Base-by-base conservation (phyloP, 2,329 filamentous ascomycete species). In the Paradendryphiella salina region DNA sequence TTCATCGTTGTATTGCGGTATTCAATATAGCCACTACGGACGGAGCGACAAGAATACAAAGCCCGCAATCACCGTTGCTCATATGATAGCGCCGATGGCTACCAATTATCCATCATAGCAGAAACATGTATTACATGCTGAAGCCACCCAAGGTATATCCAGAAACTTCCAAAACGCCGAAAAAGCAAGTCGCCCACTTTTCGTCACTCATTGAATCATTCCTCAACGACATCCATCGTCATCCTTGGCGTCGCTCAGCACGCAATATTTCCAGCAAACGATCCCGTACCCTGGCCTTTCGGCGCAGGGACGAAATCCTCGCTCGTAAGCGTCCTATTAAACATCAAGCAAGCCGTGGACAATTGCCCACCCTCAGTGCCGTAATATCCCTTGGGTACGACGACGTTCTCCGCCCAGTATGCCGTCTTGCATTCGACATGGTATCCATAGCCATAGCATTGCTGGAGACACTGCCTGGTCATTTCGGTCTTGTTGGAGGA, bases 371-470 rank as follows among this genome's bases (percentile, higher is more conserved):
- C 69, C 5, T 57, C 31, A 1, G 60, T 58, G 5, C 70, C 72
- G 38, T 66, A 68, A 35, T 69, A 73, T 1, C 65, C 66, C n/a
- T 60, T 50, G 7, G 73, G 74, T 7, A 66, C 60, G 11, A 57
- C 55, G n/a, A 75, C 60, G n/a, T 73, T 65, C 39, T 75, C 64
- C 1, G 69, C 73, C 64, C 74, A 67, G 23, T 67, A 71, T 2
- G 66, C 70, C 7, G 63, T 61, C 47, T 70, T 69, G 60, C 75
- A 77, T 32, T 70, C 56, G 8, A 54, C 57, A n/a, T 51, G 50
- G 33, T 66, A 58, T 9, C 74, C 73, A 37, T 71, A 73, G 10
- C 74, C 73, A 46, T 76, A 72, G 60, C 75, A 77, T 52, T 76
- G 74, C 52, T 75, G 45, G 3, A 71, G 61, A 52, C 74, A 76